Base-by-base conservation (phyloP, 148 eudicot genomes). In the Nepenthes mirabilis region DNA sequence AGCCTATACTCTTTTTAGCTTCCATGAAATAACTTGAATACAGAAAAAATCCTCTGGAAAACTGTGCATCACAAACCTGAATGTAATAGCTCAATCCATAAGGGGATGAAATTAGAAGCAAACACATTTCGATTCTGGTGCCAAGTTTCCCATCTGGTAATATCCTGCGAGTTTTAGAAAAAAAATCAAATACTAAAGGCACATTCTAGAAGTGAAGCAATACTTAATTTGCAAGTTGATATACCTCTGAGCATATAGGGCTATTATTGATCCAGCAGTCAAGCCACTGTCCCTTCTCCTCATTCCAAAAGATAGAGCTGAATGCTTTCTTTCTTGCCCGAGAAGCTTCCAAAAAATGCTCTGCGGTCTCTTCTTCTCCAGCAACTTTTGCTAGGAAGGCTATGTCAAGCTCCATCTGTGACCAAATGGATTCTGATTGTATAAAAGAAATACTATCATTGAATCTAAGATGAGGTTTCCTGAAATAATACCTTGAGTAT, bases 401-500 rank as follows among this genome's bases (percentile, higher is more conserved):
- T 63, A 91, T 86, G 71, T 91, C 95, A 52, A 88, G 85, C 76
- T 91, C 96, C 91, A 91, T 83, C 98, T 91, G 79, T n/a, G 34
- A 58, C 10, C 60, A 64, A 43, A 6, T 10, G 9, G 57, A 34
- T 32, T 52, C 35, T 57, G 5, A 48, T 59, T 12, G 5, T 37
- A 56, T 52, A 11, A 40, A 37, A 52, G 43, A 35, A 49, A 37
- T 9, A 14, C 1, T 35, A 53, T 37, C 7, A 6, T 35, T 33
- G n/a, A 55, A 56, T 47, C 67, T 36, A 57, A 49, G 2, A 2
- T 8, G 33, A 43, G 6, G n/a, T 1, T 48, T 36, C 23, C 11
- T 9, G 12, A 9, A 57, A 60, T 13, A 60, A 55, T 77, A 83
- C 98, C 88, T 91, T 85, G 34, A 91, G 82, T 66, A 91, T 54